Evolutionary conservation across 2,329 filamentous ascomycete species (phyloP), one percentile per base, ranked within the genome.

Genomic region (Aureobasidium sp.): DNA sequence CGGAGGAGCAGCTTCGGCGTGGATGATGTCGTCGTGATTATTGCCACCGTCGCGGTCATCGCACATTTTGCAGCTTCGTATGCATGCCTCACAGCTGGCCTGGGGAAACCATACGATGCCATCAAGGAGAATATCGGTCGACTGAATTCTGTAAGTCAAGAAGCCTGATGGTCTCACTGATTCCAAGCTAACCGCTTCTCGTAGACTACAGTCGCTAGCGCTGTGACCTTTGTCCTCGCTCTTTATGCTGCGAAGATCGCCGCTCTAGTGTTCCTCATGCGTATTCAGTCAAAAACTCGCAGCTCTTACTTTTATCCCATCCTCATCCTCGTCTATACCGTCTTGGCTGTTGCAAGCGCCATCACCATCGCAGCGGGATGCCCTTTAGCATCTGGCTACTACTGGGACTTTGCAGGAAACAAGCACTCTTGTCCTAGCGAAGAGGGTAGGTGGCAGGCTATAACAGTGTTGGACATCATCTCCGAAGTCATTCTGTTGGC

Each of bases 391-490:
- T 67, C 68, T 2, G 66, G 65, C 52, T 71, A 68, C 44, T 71
- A 71, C 40, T 62, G 50, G 14, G 69, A 70, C 60, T 27, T 59
- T 9, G 45, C 31, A 33, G 62, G 47, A 4, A 71, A 71, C 61
- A 37, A 49, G 8, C 44, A 29, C 11, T 66, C 64, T 31, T 73
- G 70, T 61, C 63, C 67, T 24, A 67, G 66, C 17, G 67, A 72
- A 63, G 69, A 71, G 59, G 42, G 61, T 15, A 68, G 72, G 48
- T 77, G 72, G 75, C 71, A 73, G 65, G 65, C 70, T 3, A 70
- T 77, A 60, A 74, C 74, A 9, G 72, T 67, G 1, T 69, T 78
- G 33, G 75, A 78, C 63, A 66, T 76, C 45, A 61, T 71, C 7
- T 75, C 72, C 12, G 73, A 75, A 62, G 40, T 70, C 8, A 15